Conservation (phyloP, 495 filamentous ascomycete genomes). For the Rhypophila decipiens region DNA sequence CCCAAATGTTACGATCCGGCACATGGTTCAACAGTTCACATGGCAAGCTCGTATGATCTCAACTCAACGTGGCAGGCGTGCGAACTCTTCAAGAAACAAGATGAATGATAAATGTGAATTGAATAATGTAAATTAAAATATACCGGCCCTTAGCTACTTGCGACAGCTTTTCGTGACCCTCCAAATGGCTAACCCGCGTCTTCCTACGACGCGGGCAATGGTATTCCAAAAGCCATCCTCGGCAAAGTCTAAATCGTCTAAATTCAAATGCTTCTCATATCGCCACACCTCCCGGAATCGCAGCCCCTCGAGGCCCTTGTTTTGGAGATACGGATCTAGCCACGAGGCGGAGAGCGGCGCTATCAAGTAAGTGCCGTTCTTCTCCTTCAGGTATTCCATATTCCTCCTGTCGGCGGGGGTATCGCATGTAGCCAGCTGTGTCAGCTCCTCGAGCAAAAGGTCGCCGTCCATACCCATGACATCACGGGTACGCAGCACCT, state of each 20-base stretch:
- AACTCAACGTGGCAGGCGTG: background rate
- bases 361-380: constrained; percentile 55
- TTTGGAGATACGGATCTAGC: constrained; percentile 55
- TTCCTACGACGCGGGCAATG: constrained; percentile 65
- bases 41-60: background rate
- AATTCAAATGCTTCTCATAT: constrained; percentile 68
- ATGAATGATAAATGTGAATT: no score
- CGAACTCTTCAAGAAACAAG: background rate
- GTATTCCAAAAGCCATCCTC: constrained; percentile 77
- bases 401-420: constrained; percentile 42
- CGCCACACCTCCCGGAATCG: constrained; percentile 64
- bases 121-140: no score
- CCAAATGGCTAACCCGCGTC: constrained; percentile 77
- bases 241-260: constrained; percentile 89
- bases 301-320: constrained; percentile 42
- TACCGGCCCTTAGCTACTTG: background rate
- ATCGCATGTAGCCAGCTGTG: constrained; percentile 53
- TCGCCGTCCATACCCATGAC: constrained; percentile 72
- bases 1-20: background rate
- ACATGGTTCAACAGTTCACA: background rate
- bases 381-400: constrained; percentile 43
- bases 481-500: constrained; percentile 62
- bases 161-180: constrained; percentile 55
- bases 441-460: constrained; percentile 53
- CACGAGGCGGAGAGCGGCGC: constrained; percentile 67